phyloP scores from a whole-genome alignment of 2,329 filamentous ascomycete species.

The Fusarium kyushuense region DNA sequence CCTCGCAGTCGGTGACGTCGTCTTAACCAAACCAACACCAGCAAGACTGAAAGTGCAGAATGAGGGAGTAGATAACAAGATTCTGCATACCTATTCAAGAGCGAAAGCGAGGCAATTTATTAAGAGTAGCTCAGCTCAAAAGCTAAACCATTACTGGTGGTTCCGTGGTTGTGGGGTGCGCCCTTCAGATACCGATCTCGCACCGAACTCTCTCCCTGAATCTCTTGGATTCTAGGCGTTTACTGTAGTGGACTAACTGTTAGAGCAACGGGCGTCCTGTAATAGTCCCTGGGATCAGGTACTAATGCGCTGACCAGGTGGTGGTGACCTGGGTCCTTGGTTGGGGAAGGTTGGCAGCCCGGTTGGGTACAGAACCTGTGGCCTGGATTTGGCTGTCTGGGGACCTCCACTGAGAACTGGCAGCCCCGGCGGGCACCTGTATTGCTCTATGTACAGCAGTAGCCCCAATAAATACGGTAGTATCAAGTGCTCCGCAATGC shows the following conservation, averaged over 20 bases:
- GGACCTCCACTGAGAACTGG: slow-evolving; percentile 14
- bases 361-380: slow-evolving; percentile 1
- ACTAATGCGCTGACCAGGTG: background rate
- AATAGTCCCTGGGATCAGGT: background rate
- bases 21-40: slow-evolving; percentile 37
- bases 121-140: slow-evolving; percentile 29
- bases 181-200: slow-evolving; percentile 37
- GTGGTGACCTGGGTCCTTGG: slow-evolving; percentile 7
- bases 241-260: slow-evolving; percentile 13
- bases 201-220: slow-evolving; percentile 28
- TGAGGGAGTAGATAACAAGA: slow-evolving; percentile 8
- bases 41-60: slow-evolving; percentile 19
- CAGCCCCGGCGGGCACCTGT: background rate
- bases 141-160: slow-evolving; percentile 37
- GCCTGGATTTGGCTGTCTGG: slow-evolving; percentile 7
- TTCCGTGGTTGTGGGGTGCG: slow-evolving; percentile 29
- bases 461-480: slow-evolving; percentile 12
- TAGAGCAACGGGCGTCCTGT: slow-evolving; percentile 4
- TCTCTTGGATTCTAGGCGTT: slow-evolving; percentile 16
- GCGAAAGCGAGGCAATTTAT: slow-evolving; percentile 31
- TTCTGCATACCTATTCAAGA: slow-evolving; percentile 33
- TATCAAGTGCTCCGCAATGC: slow-evolving; percentile 34
- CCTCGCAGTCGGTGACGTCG: slow-evolving; percentile 9
- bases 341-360: background rate
- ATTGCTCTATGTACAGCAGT: slow-evolving; percentile 7